A percentile compares a stretch with the other conserved stretches of the same genome.
Evolutionary conservation across 208 protist species (phyloP).

Genomic region (Porcisia hertigi): DNA sequence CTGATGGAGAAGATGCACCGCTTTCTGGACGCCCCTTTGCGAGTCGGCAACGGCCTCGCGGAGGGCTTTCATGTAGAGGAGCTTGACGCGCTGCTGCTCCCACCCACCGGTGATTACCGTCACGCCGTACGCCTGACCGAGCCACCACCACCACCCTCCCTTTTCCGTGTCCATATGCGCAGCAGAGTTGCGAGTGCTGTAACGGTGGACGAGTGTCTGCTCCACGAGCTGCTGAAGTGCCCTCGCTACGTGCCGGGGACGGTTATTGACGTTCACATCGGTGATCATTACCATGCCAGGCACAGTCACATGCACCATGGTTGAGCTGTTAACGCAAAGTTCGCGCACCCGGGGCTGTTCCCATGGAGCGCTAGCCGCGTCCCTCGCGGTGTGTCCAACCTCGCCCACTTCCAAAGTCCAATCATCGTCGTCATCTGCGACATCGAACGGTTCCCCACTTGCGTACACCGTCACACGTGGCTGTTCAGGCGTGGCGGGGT

Average conservation of each 20-base stretch:
- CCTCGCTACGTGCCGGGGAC: conserved; percentile 5
- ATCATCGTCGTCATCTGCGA: background rate
- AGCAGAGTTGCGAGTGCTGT: background rate
- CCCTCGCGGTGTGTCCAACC: background rate
- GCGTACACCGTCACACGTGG: conserved; percentile 20
- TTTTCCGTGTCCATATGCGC: background rate
- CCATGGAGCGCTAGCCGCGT: conserved; percentile 7
- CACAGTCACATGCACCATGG: conserved; percentile 12
- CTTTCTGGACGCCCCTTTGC: conserved; percentile 13
- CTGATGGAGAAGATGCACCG: conserved; percentile 17
- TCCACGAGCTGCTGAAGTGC: conserved; percentile 27
- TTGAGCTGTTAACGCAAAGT: background rate
- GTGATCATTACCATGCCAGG: conserved; percentile 14
- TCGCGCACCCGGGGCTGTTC: conserved; percentile 14
- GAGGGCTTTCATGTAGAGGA: conserved; percentile 37
- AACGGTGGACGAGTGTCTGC: conserved; percentile 14
- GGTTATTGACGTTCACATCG: conserved; percentile 6
- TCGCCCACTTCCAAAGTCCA: background rate
- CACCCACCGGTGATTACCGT: conserved; percentile 21
- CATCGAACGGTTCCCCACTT: background rate
- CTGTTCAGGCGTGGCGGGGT: background rate
- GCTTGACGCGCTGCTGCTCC: conserved; percentile 40
- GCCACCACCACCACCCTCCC: conserved; percentile 25
- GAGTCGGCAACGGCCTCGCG: conserved; percentile 19
- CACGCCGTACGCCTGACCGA: conserved; percentile 25